Evolutionary conservation across 176 grass and related monocot species (phyloP).

Genomic region (Avena insularis): DNA sequence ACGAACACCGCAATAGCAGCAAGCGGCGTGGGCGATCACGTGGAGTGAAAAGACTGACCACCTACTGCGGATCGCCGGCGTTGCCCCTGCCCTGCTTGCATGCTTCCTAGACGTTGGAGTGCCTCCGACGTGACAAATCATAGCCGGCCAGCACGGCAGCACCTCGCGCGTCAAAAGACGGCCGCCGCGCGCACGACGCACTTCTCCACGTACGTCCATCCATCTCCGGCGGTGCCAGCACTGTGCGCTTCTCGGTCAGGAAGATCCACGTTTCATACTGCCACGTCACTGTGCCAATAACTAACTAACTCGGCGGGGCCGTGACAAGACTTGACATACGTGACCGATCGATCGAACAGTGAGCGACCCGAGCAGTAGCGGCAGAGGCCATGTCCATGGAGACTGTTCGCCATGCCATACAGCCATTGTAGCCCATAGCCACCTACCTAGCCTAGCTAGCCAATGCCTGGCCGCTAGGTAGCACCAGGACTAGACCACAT

Average conservation of each 20-base stretch:
- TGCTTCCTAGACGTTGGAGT: neutral
- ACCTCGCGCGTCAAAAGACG: conserved; percentile 18
- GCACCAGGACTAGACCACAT: no score
- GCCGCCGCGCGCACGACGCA: neutral
- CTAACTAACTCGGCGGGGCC: conserved; percentile 18
- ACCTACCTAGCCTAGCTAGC: no score
- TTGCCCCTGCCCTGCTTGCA: neutral
- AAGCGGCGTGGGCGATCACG: no score
- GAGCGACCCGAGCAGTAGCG: neutral
- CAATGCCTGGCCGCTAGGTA: no score
- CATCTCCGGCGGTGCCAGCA: no score
- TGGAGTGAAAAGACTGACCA: neutral
- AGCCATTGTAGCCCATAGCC: no score
- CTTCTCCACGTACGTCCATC: no score
- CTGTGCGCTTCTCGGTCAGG: neutral
- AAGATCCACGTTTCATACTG: neutral
- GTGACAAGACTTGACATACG: conserved; percentile 49
- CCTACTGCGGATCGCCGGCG: neutral
- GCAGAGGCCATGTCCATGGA: neutral
- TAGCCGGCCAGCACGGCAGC: neutral
- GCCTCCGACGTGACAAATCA: conserved; percentile 35
- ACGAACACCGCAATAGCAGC: no score
- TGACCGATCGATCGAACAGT: neutral
- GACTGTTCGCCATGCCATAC: conserved; percentile 3
- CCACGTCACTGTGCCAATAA: conserved; percentile 27